phyloP scores from a whole-genome alignment of 2,329 filamentous ascomycete species.

The Neoarthrinium moseri region DNA sequence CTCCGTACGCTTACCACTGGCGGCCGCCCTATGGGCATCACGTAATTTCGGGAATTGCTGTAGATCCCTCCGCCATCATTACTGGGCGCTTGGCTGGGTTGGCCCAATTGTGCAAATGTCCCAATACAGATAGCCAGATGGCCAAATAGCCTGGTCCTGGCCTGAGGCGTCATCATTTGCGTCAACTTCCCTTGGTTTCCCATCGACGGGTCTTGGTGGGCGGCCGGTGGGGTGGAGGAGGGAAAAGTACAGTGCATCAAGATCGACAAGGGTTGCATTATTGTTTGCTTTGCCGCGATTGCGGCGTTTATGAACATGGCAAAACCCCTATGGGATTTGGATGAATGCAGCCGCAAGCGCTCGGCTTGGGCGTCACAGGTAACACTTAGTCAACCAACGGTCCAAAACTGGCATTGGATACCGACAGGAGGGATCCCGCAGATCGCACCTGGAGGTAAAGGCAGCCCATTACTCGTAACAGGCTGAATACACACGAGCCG shows the following conservation, averaged over 20 bases:
- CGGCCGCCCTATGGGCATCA: background rate
- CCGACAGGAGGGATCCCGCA: background rate
- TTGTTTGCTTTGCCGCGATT: slow-evolving; percentile 5
- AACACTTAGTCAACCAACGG: background rate
- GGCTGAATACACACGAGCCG: background rate
- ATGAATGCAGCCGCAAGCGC: slow-evolving; percentile 6
- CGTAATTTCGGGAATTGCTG: background rate
- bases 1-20: no score
- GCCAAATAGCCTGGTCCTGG: background rate
- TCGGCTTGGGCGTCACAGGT: background rate
- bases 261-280: background rate
- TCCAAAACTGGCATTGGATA: background rate
- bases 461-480: background rate
- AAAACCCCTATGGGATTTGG: background rate
- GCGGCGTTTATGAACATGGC: slow-evolving; percentile 3
- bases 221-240: background rate
- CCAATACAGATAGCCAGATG: background rate
- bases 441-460: background rate
- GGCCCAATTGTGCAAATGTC: background rate
- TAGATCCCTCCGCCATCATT: background rate
- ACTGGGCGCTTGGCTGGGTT: background rate
- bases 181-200: background rate
- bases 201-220: background rate
- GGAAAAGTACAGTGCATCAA: background rate
- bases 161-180: background rate